A percentile compares a stretch with the other conserved stretches of the same genome.
Conservation (phyloP, 202 grass and related monocot genomes). For the Panicum virgatum region DNA sequence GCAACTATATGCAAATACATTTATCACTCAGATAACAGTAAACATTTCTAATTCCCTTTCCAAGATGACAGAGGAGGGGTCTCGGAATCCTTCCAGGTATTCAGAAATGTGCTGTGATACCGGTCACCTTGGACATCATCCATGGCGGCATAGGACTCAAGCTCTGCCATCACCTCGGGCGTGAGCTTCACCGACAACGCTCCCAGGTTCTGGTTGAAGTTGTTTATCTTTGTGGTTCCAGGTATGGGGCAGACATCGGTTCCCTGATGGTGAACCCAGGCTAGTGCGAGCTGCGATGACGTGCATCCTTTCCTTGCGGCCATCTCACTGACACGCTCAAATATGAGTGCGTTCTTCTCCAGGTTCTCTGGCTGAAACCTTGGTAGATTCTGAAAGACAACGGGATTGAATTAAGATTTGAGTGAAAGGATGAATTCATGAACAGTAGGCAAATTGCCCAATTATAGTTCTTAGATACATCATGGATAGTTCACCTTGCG, state of each 20-base stretch:
- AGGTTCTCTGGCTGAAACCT: constrained; percentile 60
- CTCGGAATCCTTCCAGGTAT: constrained; percentile 51
- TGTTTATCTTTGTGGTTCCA: constrained; percentile 63
- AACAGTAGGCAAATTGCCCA: neutral
- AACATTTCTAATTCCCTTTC: neutral
- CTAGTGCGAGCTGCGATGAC: constrained; percentile 47
- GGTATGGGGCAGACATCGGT: constrained; percentile 65
- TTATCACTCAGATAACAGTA: neutral
- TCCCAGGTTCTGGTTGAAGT: constrained; percentile 63
- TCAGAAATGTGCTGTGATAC: neutral
- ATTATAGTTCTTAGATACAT: neutral
- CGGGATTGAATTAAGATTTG: neutral
- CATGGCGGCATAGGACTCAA: constrained; percentile 39
- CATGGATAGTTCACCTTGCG: constrained; percentile 36
- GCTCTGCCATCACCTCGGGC: constrained; percentile 54
- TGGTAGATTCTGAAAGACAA: constrained; percentile 32
- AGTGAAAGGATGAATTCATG: neutral
- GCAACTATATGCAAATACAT: neutral
- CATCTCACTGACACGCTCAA: constrained; percentile 49
- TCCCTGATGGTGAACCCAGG: constrained; percentile 74
- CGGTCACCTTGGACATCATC: constrained; percentile 44
- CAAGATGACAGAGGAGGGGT: neutral
- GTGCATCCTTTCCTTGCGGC: constrained; percentile 60
- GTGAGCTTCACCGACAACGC: constrained; percentile 59
- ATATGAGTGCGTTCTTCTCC: constrained; percentile 48